These are phyloP conservation scores for Ophiostoma ulmi DNA, from an alignment of 2,329 filamentous ascomycete genomes.

Conservation along the genomic window DNA sequence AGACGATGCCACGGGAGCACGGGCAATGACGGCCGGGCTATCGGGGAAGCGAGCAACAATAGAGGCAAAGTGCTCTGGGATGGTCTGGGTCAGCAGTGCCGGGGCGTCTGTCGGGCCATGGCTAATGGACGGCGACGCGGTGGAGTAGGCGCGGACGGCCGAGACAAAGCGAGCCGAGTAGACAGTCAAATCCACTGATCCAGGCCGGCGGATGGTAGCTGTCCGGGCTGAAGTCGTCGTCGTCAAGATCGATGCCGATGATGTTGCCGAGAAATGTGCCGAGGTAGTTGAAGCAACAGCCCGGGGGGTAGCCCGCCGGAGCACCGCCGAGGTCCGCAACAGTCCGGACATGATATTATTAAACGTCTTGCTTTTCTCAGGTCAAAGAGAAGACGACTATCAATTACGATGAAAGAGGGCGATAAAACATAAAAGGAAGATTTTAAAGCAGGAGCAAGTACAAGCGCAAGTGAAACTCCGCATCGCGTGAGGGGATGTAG, in stretches of 20 bases:
- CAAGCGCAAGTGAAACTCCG: not conserved
- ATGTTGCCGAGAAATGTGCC: not conserved
- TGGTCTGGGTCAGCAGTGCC: constrained; percentile 60
- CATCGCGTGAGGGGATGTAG: not conserved
- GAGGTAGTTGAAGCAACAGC: not conserved
- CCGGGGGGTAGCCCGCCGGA: not conserved
- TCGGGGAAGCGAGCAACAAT: constrained; percentile 62
- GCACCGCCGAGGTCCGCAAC: not conserved
- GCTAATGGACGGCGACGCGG: constrained; percentile 17
- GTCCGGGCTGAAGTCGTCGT: not conserved
- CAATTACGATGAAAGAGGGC: not conserved
- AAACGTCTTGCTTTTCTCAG: too few relatives aligned
- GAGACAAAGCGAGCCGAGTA: not conserved
- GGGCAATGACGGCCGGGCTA: constrained; percentile 52
- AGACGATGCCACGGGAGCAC: constrained; percentile 37
- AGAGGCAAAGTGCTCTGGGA: constrained; percentile 65
- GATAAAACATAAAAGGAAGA: not conserved
- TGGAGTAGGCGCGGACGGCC: not conserved
- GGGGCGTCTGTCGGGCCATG: constrained; percentile 45
- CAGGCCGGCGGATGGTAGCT: not conserved
- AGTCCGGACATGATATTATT: not conserved
- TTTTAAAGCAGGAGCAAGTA: not conserved
- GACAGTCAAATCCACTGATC: not conserved
- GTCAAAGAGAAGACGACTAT: not conserved
- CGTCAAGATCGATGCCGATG: not conserved